Conservation (phyloP, 2,329 filamentous ascomycete species). For the Cordyceps fumosorosea region DNA sequence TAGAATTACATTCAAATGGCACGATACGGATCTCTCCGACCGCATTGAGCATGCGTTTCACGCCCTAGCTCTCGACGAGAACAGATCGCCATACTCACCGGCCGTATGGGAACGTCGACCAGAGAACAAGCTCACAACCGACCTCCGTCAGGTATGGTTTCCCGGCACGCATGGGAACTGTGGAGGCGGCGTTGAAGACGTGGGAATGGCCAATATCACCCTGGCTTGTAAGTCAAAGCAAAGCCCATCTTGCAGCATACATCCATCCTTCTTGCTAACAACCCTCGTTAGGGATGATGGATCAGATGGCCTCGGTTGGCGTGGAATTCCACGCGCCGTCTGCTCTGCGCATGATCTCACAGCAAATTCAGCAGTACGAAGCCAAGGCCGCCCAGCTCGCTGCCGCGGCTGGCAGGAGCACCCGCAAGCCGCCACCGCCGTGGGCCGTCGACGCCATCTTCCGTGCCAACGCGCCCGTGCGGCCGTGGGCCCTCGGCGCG, state of each 20-base stretch:
- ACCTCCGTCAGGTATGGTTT: conserved; percentile 56
- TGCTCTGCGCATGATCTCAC: conserved; percentile 34
- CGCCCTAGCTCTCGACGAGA: conserved; percentile 52
- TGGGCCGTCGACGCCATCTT: conserved; percentile 47
- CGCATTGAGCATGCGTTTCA: conserved; percentile 53
- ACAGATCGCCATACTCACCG: conserved; percentile 46
- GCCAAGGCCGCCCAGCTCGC: conserved; percentile 16
- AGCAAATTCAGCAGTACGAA: conserved; percentile 28
- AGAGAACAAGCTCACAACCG: conserved; percentile 31
- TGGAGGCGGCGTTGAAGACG: conserved; percentile 58
- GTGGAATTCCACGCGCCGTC: conserved; percentile 41
- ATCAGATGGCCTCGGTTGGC: conserved; percentile 45
- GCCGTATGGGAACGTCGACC: conserved; percentile 46
- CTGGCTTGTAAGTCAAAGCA: conserved; percentile 30
- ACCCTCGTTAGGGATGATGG: conserved; percentile 44
- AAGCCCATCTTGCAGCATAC: neutral
- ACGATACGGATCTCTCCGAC: conserved; percentile 46
- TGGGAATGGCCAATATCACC: conserved; percentile 35
- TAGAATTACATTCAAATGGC: conserved; percentile 40
- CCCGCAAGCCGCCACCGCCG: neutral
- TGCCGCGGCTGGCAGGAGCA: neutral
- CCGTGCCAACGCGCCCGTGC: conserved; percentile 38
- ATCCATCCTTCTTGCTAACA: neutral
- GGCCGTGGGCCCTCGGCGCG: conserved; percentile 42
- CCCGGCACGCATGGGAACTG: conserved; percentile 66